A percentile compares a stretch with the other conserved stretches of the same genome.
These are phyloP conservation scores for Backusella psychrophila DNA, from an alignment of 192 early-diverging fungal genomes.

Conservation along the genomic window DNA sequence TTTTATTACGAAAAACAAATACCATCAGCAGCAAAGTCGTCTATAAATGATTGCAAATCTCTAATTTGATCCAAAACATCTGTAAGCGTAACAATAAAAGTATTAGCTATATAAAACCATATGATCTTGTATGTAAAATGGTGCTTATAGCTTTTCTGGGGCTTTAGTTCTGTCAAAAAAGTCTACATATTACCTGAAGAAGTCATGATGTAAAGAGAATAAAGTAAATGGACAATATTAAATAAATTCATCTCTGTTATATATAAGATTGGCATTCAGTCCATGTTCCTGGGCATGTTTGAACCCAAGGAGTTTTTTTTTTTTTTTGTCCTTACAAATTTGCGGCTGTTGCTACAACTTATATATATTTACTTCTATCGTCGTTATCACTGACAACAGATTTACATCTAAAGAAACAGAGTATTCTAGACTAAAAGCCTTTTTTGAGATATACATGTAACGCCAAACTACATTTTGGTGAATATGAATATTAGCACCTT, in stretches of 20 bases:
- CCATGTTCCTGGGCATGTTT: not conserved
- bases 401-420: not conserved
- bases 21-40: slow-evolving; percentile 22
- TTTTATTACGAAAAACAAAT: not conserved
- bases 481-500: too few species aligned
- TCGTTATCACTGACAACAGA: not conserved
- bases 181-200: not conserved
- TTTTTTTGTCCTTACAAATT: not conserved
- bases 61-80: slow-evolving; percentile 26
- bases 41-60: slow-evolving; percentile 30
- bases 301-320: not conserved
- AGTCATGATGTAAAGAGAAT: not conserved
- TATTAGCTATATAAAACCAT: not conserved
- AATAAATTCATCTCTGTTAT: not conserved
- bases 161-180: not conserved
- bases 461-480: not conserved
- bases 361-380: not conserved
- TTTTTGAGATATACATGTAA: not conserved
- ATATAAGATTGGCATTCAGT: not conserved
- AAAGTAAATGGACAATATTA: not conserved
- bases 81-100: not conserved
- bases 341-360: not conserved
- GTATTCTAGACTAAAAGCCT: not conserved
- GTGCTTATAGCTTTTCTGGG: not conserved
- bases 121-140: not conserved